These are phyloP conservation scores for Digitaria exilis DNA, from an alignment of 202 grass and related monocot genomes.

Conservation along the genomic window DNA sequence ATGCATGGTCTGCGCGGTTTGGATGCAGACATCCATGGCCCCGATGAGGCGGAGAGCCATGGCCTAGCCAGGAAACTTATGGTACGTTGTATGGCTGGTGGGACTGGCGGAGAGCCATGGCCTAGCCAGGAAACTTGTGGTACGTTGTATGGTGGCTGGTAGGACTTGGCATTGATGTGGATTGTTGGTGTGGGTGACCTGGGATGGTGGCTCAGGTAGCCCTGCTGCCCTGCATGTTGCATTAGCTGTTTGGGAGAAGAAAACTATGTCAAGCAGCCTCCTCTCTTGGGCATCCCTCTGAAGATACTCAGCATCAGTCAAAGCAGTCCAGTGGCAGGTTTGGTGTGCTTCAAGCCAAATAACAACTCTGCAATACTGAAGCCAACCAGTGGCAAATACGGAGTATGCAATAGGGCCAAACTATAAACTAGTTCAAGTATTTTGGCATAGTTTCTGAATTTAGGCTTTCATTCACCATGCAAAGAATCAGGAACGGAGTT, in stretches of 20 bases:
- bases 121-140: no score
- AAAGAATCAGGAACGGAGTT: no score
- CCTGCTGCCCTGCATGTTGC: no score
- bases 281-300: not conserved
- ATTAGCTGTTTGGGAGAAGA: not conserved
- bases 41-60: no score
- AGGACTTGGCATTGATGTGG: not conserved
- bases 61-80: not conserved
- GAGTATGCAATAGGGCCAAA: not conserved
- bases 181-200: not conserved
- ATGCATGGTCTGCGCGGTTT: not conserved
- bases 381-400: no score
- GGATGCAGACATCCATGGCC: not conserved
- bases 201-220: not conserved
- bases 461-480: not conserved
- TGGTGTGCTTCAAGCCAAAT: no score
- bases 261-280: not conserved
- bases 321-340: not conserved
- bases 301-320: not conserved
- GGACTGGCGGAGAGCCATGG: no score
- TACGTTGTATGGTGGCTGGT: not conserved
- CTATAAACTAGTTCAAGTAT: not conserved
- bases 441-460: not conserved
- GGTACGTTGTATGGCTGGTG: no score
- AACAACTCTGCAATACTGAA: no score